Evolutionary conservation across 495 filamentous ascomycete species (phyloP), one percentile per base, ranked within the genome.

Genomic region (Sphaerosporella brunnea): DNA sequence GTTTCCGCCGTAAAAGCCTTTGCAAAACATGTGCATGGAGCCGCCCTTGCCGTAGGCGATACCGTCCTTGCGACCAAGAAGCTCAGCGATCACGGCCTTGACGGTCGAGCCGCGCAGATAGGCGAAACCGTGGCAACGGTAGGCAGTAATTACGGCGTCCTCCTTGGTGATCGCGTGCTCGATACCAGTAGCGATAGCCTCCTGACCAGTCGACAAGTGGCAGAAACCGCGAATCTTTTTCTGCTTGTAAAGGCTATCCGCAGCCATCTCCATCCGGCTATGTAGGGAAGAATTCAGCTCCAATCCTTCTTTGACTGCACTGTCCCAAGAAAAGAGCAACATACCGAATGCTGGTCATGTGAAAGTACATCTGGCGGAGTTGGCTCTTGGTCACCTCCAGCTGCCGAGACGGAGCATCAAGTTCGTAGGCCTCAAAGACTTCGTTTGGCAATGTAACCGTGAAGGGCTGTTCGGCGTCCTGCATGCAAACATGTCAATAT

Each of bases 171-270:
- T 81, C 51, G 86, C 86, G 64, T 95, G 84, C 69, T 97, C 90
- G 62, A 97, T 95, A 63, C 90, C 90, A 51, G 83, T 79, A 41
- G 92, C 85, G 49, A 97, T 92, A 48, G 90, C 90, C 72, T 97
- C 90, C 71, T 97, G 90, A 50, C 90, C 90, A 35, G 81, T 90
- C 32, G 90, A 97, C 65, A 97, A 68, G 71, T 97, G 90, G 70
- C 88, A 96, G 83, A 96, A 96, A 69, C 88, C 88, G 50, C 88
- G 82, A 62, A 96, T 94, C 74, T 95, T 93, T 77, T 96, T 96
- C 73, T 94, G 85, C 69, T 96, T 96, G 79, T 96, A 96, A 47
- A 96, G 73, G 59, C 85, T 75, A 61, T 96, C 88, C 68, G 88
- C 84, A 53, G 86, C 87, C 90, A 96, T 93, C 65, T 97, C 90